These are phyloP conservation scores for Ganoderma sp. DNA, from an alignment of 1,284 basidiomycete genomes.

Conservation along the genomic window DNA sequence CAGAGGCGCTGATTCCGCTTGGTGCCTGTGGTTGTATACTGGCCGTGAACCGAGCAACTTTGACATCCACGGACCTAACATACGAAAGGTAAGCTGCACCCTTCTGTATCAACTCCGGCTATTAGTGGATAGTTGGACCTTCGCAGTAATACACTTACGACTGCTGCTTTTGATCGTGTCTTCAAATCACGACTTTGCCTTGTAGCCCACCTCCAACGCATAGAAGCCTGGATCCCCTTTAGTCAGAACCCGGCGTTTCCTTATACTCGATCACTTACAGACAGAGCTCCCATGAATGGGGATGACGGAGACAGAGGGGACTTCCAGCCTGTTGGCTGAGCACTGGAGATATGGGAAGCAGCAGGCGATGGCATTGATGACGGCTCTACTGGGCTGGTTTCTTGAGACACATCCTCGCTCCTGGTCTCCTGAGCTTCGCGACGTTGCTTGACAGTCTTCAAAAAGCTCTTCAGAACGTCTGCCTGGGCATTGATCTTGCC, in stretches of 20 bases:
- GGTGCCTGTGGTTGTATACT: conserved; percentile 30
- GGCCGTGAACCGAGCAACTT: conserved; percentile 34
- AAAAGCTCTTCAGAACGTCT: conserved; percentile 49
- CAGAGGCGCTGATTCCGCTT: conserved; percentile 27
- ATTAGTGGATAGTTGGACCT: not conserved
- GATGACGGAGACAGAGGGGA: conserved; percentile 42
- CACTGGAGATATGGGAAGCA: conserved; percentile 40
- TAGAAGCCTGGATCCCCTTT: conserved; percentile 29
- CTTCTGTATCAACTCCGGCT: conserved; percentile 21
- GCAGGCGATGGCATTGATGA: conserved; percentile 26
- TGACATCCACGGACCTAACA: conserved; percentile 39
- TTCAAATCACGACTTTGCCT: conserved; percentile 31
- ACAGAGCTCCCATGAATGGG: conserved; percentile 49
- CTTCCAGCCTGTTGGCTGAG: conserved; percentile 23
- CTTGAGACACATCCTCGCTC: not conserved
- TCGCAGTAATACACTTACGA: conserved; percentile 16
- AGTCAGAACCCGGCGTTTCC: conserved; percentile 1
- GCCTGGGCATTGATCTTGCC: conserved; percentile 56
- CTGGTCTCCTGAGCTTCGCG: conserved; percentile 14
- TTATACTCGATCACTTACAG: conserved; percentile 43
- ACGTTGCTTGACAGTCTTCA: conserved; percentile 41
- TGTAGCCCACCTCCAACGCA: conserved; percentile 34
- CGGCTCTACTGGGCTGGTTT: not conserved
- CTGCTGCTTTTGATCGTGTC: not conserved
- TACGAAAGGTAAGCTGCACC: conserved; percentile 36